These are phyloP conservation scores for Coniophora puteana DNA, from an alignment of 1,284 basidiomycete species.

Conservation along the genomic window DNA sequence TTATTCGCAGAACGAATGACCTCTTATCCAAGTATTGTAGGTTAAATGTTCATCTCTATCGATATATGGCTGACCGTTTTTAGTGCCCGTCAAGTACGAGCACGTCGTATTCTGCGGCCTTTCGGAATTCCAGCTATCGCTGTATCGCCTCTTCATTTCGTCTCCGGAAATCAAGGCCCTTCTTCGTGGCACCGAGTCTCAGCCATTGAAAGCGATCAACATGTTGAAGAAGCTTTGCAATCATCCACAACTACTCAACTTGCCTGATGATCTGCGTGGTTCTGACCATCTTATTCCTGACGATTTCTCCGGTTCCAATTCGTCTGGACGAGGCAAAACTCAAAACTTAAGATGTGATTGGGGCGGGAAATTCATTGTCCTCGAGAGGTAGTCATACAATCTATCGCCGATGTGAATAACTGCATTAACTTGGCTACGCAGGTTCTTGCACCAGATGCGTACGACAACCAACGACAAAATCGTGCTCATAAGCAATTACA, in stretches of 20 bases:
- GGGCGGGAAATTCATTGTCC: constrained; percentile 91
- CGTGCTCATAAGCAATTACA: constrained; percentile 98
- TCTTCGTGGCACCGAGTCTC: constrained; percentile 87
- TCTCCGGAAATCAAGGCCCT: constrained; percentile 94
- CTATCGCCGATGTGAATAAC: background rate
- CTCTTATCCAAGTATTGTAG: constrained; percentile 93
- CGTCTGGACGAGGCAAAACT: constrained; percentile 39
- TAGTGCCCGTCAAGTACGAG: constrained; percentile 99
- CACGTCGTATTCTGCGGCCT: constrained; percentile 97
- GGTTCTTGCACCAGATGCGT: constrained; percentile 82
- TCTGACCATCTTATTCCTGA: constrained; percentile 84
- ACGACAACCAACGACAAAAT: constrained; percentile 94
- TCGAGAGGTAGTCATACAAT: constrained; percentile 68
- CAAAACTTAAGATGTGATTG: constrained; percentile 72
- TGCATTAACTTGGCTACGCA: constrained; percentile 28
- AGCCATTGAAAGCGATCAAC: constrained; percentile 96
- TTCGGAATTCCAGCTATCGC: constrained; percentile 82
- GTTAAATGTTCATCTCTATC: constrained; percentile 29
- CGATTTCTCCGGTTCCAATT: constrained; percentile 59
- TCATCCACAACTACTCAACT: constrained; percentile 90
- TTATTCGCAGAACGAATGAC: constrained; percentile 97
- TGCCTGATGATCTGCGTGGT: constrained; percentile 85
- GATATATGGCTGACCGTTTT: constrained; percentile 5
- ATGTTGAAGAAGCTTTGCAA: constrained; percentile 98
- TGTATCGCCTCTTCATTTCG: constrained; percentile 92